A percentile compares a stretch with the other conserved stretches of the same genome.
Evolutionary conservation across 2,329 filamentous ascomycete genomes (phyloP).

Genomic region (Sclerotinia borealis): DNA sequence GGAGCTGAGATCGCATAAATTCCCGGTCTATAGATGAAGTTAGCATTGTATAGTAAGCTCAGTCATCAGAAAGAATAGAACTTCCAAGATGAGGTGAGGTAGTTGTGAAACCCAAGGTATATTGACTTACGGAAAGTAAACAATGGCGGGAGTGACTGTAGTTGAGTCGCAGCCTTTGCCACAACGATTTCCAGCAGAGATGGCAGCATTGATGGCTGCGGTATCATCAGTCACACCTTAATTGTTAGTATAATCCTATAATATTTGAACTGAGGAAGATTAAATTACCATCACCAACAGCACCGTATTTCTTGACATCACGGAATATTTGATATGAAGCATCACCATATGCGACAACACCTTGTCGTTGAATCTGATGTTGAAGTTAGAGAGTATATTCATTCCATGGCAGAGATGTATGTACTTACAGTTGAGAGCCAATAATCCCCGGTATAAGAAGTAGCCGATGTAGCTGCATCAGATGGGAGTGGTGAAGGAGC

Average conservation of each 20-base stretch:
- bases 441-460: conserved; percentile 22
- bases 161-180: conserved; percentile 75
- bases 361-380: conserved; percentile 28
- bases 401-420: background rate
- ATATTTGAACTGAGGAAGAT: conserved; percentile 37
- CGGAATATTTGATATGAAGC: conserved; percentile 66
- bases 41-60: background rate
- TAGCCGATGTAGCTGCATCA: conserved; percentile 13
- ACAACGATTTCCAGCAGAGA: conserved; percentile 73
- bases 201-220: conserved; percentile 74
- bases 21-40: conserved; percentile 49
- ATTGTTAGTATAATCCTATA: background rate
- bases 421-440: conserved; percentile 26
- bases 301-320: conserved; percentile 72
- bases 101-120: background rate
- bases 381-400: background rate
- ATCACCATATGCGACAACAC: conserved; percentile 33
- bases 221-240: conserved; percentile 71
- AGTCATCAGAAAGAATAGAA: background rate
- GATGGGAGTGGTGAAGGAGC: conserved; percentile 14
- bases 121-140: conserved; percentile 60
- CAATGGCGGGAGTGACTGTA: conserved; percentile 75
- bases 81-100: background rate
- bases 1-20: conserved; percentile 77
- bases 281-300: conserved; percentile 52